These are phyloP conservation scores for Suillus alpinus DNA, from an alignment of 768 basidiomycete genomes.

Conservation along the genomic window DNA sequence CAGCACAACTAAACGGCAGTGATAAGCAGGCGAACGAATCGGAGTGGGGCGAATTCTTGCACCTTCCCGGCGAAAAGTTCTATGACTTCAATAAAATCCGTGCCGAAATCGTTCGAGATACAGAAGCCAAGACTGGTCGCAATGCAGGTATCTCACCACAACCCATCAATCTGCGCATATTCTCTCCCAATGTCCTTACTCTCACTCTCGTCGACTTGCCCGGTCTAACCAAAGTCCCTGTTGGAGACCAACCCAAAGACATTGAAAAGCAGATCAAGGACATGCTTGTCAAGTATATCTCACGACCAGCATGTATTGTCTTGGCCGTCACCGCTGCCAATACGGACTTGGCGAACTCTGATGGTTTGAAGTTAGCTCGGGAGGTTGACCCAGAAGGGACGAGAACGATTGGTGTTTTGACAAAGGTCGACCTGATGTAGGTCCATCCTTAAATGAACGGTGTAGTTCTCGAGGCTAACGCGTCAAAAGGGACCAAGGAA, in stretches of 20 bases:
- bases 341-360: constrained; percentile 97
- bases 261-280: constrained; percentile 97
- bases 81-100: constrained; percentile 97
- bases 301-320: constrained; percentile 93
- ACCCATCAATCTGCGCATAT: constrained; percentile 97
- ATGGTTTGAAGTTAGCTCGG: constrained; percentile 92
- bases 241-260: constrained; percentile 94
- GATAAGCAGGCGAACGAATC: constrained; percentile 85
- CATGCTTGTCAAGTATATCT: constrained; percentile 94
- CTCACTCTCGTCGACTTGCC: constrained; percentile 97
- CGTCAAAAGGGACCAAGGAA: constrained; percentile 81
- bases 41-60: constrained; percentile 99
- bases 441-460: constrained; percentile 28
- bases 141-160: constrained; percentile 97
- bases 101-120: constrained; percentile 94
- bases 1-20: constrained; percentile 37
- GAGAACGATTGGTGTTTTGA: constrained; percentile 96
- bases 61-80: constrained; percentile 95
- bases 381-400: constrained; percentile 97
- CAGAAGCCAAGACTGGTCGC: constrained; percentile 97
- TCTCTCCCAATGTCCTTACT: constrained; percentile 95
- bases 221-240: constrained; percentile 92
- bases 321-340: constrained; percentile 96
- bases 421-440: constrained; percentile 97
- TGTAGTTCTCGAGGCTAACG: constrained; percentile 8